Evolutionary conservation across 495 filamentous ascomycete genomes (phyloP).

Genomic region (Stereocaulon alpinum): DNA sequence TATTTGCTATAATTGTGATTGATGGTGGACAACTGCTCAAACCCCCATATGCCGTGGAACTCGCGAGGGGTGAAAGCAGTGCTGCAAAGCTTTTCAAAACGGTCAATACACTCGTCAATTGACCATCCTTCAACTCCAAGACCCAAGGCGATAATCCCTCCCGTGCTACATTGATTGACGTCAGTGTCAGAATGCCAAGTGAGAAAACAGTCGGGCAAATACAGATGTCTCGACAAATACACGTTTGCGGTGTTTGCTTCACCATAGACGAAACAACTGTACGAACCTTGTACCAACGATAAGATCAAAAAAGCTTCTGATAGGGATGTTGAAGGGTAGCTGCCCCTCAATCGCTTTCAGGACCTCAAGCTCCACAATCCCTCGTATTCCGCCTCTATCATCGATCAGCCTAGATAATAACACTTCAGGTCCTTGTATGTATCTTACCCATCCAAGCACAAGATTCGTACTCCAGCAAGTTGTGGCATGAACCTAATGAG

Average conservation of each 20-base stretch:
- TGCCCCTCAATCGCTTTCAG: slow-evolving; percentile 27
- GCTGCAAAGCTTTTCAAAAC: slow-evolving; percentile 28
- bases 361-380: slow-evolving; percentile 35
- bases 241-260: too few species aligned
- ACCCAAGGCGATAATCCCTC: slow-evolving; percentile 47
- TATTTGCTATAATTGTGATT: neutral
- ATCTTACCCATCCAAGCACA: neutral
- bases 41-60: neutral
- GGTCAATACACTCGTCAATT: slow-evolving; percentile 31
- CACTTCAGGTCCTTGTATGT: neutral
- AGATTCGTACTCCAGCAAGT: neutral
- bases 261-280: too few species aligned
- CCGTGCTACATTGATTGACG: slow-evolving; percentile 34
- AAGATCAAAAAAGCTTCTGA: neutral
- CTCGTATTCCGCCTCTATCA: slow-evolving; percentile 35
- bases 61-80: neutral
- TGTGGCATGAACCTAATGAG: too few species aligned
- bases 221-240: too few species aligned
- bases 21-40: neutral
- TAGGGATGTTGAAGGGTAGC: neutral
- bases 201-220: too few species aligned
- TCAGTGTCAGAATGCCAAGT: slow-evolving; percentile 10
- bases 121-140: slow-evolving; percentile 41
- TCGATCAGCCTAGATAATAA: slow-evolving; percentile 33
- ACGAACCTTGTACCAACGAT: slow-evolving; percentile 1